Conservation (phyloP, 2,329 filamentous ascomycete genomes). For the Diaporthe batatas region DNA sequence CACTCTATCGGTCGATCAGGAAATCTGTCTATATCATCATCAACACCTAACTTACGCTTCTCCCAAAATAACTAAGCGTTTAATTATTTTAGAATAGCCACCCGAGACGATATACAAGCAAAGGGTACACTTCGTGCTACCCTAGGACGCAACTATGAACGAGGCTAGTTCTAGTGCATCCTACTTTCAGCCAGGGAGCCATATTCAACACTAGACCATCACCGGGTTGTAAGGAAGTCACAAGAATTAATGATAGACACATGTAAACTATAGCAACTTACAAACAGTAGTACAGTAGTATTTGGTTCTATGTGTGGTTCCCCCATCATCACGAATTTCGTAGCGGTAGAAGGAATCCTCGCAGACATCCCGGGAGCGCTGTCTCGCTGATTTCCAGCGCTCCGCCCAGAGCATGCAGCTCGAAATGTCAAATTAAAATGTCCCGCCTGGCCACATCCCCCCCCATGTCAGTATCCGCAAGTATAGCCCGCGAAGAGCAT, state of each 20-base stretch:
- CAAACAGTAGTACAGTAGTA: not conserved
- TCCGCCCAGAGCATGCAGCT: not conserved
- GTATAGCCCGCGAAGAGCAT: not conserved
- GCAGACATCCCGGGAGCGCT: not conserved
- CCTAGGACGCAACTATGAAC: too few species aligned
- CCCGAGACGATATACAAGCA: too few species aligned
- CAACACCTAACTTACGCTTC: not conserved
- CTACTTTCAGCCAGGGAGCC: too few species aligned
- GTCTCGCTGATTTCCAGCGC: not conserved
- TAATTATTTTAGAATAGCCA: too few species aligned
- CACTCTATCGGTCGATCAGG: not conserved
- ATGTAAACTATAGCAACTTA: not conserved
- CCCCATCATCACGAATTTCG: too few species aligned
- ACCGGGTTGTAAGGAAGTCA: not conserved
- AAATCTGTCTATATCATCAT: too few species aligned
- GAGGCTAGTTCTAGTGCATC: too few species aligned
- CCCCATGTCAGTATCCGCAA: not conserved
- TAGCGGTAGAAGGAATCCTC: too few species aligned
- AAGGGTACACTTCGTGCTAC: too few species aligned
- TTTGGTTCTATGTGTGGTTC: not conserved
- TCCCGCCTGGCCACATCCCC: too few species aligned
- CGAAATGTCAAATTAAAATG: not conserved
- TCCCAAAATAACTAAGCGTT: not conserved
- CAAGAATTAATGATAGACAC: too few species aligned
- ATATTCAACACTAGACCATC: not conserved